Evolutionary conservation across 2,329 filamentous ascomycete species (phyloP).

Genomic region (Fusarium keratoplasticum): DNA sequence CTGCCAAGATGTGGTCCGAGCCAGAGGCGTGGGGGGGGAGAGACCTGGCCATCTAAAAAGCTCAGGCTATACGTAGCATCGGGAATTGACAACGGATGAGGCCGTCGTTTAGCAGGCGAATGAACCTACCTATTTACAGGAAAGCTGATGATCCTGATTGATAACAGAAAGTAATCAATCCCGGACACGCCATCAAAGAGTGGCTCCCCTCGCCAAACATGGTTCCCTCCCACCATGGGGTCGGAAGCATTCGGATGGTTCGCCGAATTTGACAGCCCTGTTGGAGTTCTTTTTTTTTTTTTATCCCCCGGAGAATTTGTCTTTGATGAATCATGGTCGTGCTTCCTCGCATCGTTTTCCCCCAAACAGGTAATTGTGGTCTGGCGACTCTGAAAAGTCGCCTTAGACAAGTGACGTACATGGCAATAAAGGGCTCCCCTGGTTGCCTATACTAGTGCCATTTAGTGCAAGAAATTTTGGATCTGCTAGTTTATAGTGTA

Average conservation of each 20-base stretch:
- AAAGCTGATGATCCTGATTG: constrained; percentile 8
- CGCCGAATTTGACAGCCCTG: neutral
- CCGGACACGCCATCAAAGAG: neutral
- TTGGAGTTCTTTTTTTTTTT: neutral
- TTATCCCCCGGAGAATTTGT: neutral
- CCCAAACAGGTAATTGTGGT: neutral
- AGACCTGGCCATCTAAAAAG: neutral
- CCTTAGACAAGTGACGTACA: neutral
- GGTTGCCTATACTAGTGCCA: neutral
- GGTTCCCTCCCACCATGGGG: neutral
- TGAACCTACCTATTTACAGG: neutral
- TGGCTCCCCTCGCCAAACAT: neutral
- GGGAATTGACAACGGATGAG: neutral
- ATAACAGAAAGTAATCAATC: neutral
- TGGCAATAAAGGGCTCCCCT: neutral
- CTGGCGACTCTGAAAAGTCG: neutral
- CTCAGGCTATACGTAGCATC: neutral
- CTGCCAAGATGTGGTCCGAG: constrained; percentile 2
- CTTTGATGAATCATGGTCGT: neutral
- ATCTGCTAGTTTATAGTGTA: neutral
- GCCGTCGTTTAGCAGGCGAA: neutral
- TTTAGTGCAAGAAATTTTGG: neutral
- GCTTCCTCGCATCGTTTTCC: neutral
- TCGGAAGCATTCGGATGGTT: neutral
- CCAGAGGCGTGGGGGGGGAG: neutral